phyloP scores from a whole-genome alignment of 257 asterid species.

The Schizonepeta tenuifolia region DNA sequence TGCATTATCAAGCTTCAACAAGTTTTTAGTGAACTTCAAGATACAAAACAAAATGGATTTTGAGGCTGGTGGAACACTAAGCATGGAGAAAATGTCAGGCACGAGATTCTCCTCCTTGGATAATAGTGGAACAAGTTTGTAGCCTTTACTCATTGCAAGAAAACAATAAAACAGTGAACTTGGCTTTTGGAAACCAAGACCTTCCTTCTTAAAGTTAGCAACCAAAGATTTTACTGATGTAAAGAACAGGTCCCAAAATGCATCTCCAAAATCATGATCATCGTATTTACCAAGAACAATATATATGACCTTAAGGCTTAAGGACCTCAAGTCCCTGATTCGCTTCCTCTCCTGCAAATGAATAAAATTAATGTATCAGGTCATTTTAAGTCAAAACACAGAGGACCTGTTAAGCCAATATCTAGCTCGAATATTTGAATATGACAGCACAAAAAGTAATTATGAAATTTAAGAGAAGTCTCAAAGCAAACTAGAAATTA shows the following conservation, averaged over 20 bases:
- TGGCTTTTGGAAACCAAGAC: conserved; percentile 80
- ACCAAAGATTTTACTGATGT: conserved; percentile 64
- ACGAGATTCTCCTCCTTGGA: conserved; percentile 68
- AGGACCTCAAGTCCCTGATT: conserved; percentile 81
- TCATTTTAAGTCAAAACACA: not conserved
- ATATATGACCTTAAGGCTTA: conserved; percentile 77
- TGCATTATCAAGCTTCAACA: conserved; percentile 75
- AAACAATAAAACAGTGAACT: conserved; percentile 89
- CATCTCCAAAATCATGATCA: conserved; percentile 64
- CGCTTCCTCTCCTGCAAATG: conserved; percentile 71
- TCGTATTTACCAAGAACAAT: conserved; percentile 62
- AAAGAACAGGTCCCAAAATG: conserved; percentile 83
- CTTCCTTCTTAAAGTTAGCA: conserved; percentile 76
- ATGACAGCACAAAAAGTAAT: not conserved
- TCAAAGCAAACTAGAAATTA: not conserved
- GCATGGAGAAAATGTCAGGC: conserved; percentile 79
- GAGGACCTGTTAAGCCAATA: not conserved
- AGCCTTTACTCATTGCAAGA: conserved; percentile 89
- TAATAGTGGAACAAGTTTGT: conserved; percentile 68
- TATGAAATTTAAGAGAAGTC: not conserved
- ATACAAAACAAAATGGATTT: conserved; percentile 64
- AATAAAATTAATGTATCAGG: conserved; percentile 29
- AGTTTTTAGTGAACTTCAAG: conserved; percentile 76
- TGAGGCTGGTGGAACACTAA: conserved; percentile 72
- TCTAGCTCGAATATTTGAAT: not conserved